Evolutionary conservation across 2,329 filamentous ascomycete species (phyloP).

Genomic region (Alternaria triticina): DNA sequence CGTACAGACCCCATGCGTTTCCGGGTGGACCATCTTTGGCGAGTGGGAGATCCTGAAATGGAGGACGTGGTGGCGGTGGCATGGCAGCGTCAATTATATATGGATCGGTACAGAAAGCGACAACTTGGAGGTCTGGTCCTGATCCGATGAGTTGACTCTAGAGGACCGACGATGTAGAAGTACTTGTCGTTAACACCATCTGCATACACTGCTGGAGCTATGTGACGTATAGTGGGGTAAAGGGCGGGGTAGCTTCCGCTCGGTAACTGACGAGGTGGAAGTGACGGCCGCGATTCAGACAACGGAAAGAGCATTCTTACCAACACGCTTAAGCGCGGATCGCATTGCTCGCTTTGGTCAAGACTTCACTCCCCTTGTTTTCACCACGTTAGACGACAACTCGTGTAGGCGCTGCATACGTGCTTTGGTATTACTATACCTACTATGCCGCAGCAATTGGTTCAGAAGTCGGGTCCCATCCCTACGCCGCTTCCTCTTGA

Average conservation of each 20-base stretch:
- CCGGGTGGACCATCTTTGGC: slow-evolving; percentile 57
- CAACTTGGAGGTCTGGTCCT: background rate
- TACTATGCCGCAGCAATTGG: slow-evolving; percentile 15
- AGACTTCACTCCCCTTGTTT: background rate
- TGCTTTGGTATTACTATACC: slow-evolving; percentile 8
- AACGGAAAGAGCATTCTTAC: background rate
- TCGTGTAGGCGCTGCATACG: background rate
- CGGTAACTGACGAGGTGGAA: slow-evolving; percentile 3
- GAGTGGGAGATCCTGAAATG: slow-evolving; percentile 58
- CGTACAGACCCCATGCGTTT: slow-evolving; percentile 65
- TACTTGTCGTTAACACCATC: background rate
- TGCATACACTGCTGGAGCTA: slow-evolving; percentile 3
- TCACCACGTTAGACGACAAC: background rate
- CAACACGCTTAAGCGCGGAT: background rate
- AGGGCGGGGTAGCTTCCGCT: slow-evolving; percentile 27
- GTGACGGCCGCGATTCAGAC: background rate
- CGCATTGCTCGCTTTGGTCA: background rate
- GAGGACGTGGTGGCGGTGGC: slow-evolving; percentile 35
- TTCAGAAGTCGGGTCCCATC: slow-evolving; percentile 47
- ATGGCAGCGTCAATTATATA: slow-evolving; percentile 2
- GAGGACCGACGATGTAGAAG: background rate
- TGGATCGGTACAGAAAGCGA: no score
- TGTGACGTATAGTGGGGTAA: slow-evolving; percentile 29
- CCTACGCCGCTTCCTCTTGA: slow-evolving; percentile 43
- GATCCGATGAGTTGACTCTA: background rate